Evolutionary conservation across 176 grass and related monocot genomes (phyloP).

Genomic region (Dendrocalamus sinicus): DNA sequence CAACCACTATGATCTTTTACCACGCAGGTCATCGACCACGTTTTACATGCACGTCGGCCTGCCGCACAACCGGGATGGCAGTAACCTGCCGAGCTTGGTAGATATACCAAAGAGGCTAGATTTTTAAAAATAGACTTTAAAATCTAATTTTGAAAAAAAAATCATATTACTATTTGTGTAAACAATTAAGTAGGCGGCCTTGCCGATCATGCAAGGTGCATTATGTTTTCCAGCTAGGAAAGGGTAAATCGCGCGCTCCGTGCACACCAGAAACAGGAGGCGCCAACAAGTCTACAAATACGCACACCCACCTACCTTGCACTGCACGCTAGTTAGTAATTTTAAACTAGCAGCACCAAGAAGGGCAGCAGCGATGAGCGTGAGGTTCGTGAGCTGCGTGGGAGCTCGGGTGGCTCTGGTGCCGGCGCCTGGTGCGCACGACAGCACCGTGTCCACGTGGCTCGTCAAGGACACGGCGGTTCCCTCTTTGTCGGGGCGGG

Average conservation of each 20-base stretch:
- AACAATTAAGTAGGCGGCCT: too few species aligned
- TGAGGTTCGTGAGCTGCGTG: neutral
- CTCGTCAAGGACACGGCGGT: neutral
- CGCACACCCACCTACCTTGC: neutral
- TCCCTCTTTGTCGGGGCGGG: neutral
- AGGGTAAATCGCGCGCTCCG: neutral
- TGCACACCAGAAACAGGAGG: neutral
- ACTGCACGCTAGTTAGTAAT: neutral
- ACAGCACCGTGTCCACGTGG: neutral
- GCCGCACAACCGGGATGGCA: too few species aligned
- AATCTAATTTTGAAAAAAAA: too few species aligned
- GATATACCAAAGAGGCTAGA: too few species aligned
- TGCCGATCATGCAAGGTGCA: neutral
- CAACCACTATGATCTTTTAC: too few species aligned
- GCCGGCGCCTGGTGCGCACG: neutral
- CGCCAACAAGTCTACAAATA: neutral
- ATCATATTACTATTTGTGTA: too few species aligned
- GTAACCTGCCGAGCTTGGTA: too few species aligned
- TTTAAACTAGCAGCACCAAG: neutral
- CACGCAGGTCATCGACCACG: too few species aligned
- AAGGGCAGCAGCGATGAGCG: constrained; percentile 14
- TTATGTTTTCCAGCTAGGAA: neutral
- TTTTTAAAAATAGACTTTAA: too few species aligned
- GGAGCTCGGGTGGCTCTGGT: neutral
- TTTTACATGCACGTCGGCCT: too few species aligned